Percentiles rank a stretch among this genome's conserved stretches.
Conservation (phyloP, 169 alveolate genomes). For the Cryptosporidium muris region DNA sequence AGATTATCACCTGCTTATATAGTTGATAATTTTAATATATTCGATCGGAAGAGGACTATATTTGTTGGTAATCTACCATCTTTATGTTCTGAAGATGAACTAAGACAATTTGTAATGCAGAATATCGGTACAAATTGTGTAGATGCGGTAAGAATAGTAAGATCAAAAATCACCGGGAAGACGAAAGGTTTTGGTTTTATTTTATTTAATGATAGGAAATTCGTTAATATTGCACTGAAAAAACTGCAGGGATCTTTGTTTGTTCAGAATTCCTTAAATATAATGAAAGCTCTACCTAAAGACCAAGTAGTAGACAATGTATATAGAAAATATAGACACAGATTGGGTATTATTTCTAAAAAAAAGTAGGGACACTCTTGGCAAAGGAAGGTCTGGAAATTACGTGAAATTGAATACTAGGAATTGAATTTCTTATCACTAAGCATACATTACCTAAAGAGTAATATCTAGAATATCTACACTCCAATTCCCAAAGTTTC, state of each 20-base stretch:
- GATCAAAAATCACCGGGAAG: constrained; percentile 45
- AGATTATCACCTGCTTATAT: constrained; percentile 62
- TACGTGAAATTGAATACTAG: no score
- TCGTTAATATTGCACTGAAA: constrained; percentile 18
- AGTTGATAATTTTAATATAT: constrained; percentile 57
- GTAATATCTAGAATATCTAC: no score
- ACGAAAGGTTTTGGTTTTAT: constrained; percentile 69
- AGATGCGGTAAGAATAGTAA: constrained; percentile 31
- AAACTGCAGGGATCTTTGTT: constrained; percentile 13
- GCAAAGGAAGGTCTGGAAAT: no score
- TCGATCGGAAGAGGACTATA: constrained; percentile 57
- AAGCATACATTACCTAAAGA: no score
- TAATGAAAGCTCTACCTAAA: constrained; percentile 54
- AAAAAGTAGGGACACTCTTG: no score
- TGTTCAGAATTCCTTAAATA: constrained; percentile 3
- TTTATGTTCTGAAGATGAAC: constrained; percentile 65
- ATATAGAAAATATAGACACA: background rate
- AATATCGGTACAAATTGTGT: constrained; percentile 40
- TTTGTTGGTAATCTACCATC: constrained; percentile 60
- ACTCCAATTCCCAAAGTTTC: no score
- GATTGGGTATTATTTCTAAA: no score
- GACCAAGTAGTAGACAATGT: constrained; percentile 22
- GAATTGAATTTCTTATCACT: no score
- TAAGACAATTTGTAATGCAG: constrained; percentile 27
- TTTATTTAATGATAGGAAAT: constrained; percentile 61